Evolutionary conservation across 2,329 filamentous ascomycete genomes (phyloP), one percentile per base, ranked within the genome.

Genomic region (Paramyrothecium roridum): DNA sequence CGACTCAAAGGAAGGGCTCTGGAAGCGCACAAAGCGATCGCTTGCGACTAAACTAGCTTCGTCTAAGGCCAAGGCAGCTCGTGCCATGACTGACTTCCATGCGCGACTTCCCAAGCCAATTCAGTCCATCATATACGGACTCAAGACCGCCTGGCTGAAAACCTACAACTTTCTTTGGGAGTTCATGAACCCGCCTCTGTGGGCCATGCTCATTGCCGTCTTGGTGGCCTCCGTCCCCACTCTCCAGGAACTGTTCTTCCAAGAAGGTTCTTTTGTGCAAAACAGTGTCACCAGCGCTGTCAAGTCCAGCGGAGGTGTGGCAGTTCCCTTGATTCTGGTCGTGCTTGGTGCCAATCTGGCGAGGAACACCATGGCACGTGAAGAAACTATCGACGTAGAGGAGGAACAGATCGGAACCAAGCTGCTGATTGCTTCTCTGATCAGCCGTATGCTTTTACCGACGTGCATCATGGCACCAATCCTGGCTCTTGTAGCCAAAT

Each of bases 181-280:
- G 50, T 96, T 97, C 71, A 98, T 99, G 93, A 98, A 98, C 73
- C 93, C 95, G 46, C 95, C 95, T 1, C 85, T 99, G 23, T 98
- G 93, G 92, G 93, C 95, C 30, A 98, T 99, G 95, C 77, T 98
- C 34, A 78, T 87, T 43, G 91, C 95, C n/a, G 87, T 98, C 48
- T 75, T 96, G 52, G 90, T 99, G 7, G 95, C 95, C 3, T 96
- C 92, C 1, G 84, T 97, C 7, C 95, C 95, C 0, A 68, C 78
- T 1, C 81, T 99, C 8, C 93, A 99, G 70, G 78, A 81, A 45
- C 76, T 95, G 19, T 97, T 99, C 77, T 99, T 98, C 73, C 81
- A 87, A 52, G 86, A 92, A 40, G 93, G 90, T 19, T 92, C 92
- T 0, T 96, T 99, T 66, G 77, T 99, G 64, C 88, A 89, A 71